A percentile compares a stretch with the other conserved stretches of the same genome.
phyloP scores from a whole-genome alignment of 164 flowering plant genomes.

The Cinnamomum chago region DNA sequence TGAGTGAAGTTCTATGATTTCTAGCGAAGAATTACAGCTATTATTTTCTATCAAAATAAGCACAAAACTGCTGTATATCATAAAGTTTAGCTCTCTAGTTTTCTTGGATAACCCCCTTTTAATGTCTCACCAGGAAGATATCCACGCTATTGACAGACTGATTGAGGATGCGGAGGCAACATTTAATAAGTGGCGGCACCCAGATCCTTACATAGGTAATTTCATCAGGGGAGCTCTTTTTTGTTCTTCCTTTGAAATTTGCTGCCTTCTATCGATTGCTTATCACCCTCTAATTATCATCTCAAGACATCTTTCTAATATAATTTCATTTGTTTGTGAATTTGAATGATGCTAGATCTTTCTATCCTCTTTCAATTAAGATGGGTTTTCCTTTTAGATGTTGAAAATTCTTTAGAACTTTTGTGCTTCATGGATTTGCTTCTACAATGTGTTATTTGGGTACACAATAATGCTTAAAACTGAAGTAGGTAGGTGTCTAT shows the following conservation, averaged over 20 bases:
- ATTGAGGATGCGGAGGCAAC: slow-evolving; percentile 68
- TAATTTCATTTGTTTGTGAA: background rate
- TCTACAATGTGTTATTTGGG: too few species aligned
- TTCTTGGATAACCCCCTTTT: slow-evolving; percentile 5
- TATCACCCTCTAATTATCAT: background rate
- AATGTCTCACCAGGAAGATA: slow-evolving; percentile 59
- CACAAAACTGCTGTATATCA: too few species aligned
- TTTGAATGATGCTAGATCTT: background rate
- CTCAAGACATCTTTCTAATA: background rate
- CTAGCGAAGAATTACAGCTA: too few species aligned
- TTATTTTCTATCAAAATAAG: too few species aligned
- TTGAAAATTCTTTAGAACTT: too few species aligned
- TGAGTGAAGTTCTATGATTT: too few species aligned
- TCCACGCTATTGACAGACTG: slow-evolving; percentile 76
- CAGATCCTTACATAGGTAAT: slow-evolving; percentile 98
- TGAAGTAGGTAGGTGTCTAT: too few species aligned
- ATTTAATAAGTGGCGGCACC: slow-evolving; percentile 78
- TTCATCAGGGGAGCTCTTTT: slow-evolving; percentile 1
- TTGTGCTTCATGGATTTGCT: too few species aligned
- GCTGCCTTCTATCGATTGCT: background rate
- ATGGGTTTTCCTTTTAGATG: too few species aligned
- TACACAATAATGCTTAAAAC: too few species aligned
- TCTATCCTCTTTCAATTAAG: background rate
- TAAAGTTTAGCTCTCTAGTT: background rate
- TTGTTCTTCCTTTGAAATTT: background rate